Percentiles rank a stretch among this genome's conserved stretches.
These are phyloP conservation scores for Candida maesae DNA, from an alignment of 805 yeast species.

Conservation along the genomic window DNA sequence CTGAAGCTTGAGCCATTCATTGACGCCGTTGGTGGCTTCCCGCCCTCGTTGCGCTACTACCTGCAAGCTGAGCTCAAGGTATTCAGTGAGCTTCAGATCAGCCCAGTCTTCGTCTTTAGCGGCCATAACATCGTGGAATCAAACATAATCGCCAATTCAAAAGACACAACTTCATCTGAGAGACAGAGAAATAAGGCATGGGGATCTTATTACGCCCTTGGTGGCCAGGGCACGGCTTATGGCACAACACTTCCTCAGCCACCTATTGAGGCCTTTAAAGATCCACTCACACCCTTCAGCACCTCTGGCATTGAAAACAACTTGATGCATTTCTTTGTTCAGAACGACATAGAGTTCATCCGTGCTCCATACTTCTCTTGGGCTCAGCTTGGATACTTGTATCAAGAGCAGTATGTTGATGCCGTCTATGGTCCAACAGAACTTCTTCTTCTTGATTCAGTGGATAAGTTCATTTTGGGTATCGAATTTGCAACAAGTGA, in stretches of 20 bases:
- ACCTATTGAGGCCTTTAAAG: slow-evolving; percentile 48
- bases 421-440: slow-evolving; percentile 86
- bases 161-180: slow-evolving; percentile 28
- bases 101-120: slow-evolving; percentile 76
- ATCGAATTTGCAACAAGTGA: slow-evolving; percentile 64
- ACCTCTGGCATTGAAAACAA: slow-evolving; percentile 22
- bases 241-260: slow-evolving; percentile 22
- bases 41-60: slow-evolving; percentile 52
- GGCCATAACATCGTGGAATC: slow-evolving; percentile 50
- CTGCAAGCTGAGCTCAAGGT: slow-evolving; percentile 60
- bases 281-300: slow-evolving; percentile 42
- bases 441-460: slow-evolving; percentile 51
- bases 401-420: slow-evolving; percentile 54
- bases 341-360: slow-evolving; percentile 56
- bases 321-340: not conserved
- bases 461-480: slow-evolving; percentile 69
- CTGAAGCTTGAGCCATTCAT: slow-evolving; percentile 63
- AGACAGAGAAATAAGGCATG: slow-evolving; percentile 46
- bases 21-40: slow-evolving; percentile 81
- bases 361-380: slow-evolving; percentile 83
- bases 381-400: slow-evolving; percentile 73
- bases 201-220: slow-evolving; percentile 32
- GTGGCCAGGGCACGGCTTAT: slow-evolving; percentile 10
- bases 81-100: slow-evolving; percentile 57
- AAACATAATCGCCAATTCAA: slow-evolving; percentile 34